phyloP scores from a whole-genome alignment of 2,329 filamentous ascomycete genomes.

The Aulographum hederae region DNA sequence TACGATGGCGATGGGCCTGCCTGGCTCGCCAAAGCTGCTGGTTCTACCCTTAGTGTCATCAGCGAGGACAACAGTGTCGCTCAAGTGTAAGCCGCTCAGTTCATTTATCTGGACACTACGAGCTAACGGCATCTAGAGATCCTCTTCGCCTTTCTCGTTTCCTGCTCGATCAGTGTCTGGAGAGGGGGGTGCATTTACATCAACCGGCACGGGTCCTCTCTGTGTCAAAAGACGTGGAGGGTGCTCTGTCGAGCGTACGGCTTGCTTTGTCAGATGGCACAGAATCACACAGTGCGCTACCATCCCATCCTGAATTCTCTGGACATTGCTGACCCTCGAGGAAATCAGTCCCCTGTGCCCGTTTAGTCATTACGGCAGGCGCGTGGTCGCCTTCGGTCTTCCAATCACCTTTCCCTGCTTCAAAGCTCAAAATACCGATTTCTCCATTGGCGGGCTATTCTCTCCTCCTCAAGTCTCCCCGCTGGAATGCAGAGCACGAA shows the following conservation, averaged over 20 bases:
- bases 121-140: constrained; percentile 28
- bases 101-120: background rate
- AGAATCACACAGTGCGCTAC: constrained; percentile 21
- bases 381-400: constrained; percentile 56
- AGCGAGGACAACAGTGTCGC: constrained; percentile 41
- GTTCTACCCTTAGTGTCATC: constrained; percentile 41
- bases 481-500: constrained; percentile 29
- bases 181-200: constrained; percentile 45
- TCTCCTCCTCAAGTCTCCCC: constrained; percentile 44
- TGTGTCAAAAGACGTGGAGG: constrained; percentile 31
- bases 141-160: constrained; percentile 48
- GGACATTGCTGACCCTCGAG: constrained; percentile 7
- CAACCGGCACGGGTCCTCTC: constrained; percentile 41
- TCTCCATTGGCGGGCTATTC: constrained; percentile 52
- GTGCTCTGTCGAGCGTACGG: constrained; percentile 32
- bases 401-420: constrained; percentile 40
- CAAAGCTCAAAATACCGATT: constrained; percentile 36
- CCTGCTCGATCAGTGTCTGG: constrained; percentile 38
- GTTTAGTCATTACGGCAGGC: constrained; percentile 49
- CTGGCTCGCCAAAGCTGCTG: constrained; percentile 40
- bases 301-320: background rate
- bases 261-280: constrained; percentile 27
- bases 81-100: constrained; percentile 36
- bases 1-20: constrained; percentile 23
- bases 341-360: constrained; percentile 43